phyloP scores from a whole-genome alignment of 106 monocot species.

The Apostasia shenzhenica region DNA sequence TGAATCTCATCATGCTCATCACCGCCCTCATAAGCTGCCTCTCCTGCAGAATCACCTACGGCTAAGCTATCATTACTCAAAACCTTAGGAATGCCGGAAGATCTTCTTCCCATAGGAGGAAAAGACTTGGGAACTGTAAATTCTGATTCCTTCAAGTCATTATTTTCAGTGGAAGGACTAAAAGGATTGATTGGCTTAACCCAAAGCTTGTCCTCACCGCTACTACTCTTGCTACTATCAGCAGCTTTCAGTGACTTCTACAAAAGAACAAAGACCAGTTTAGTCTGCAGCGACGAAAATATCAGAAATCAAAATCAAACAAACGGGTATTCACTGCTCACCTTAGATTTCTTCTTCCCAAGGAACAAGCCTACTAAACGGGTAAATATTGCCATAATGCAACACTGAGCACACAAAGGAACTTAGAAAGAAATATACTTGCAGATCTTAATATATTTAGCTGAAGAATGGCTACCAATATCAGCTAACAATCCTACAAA shows the following conservation, averaged over 20 bases:
- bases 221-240: conserved; percentile 11
- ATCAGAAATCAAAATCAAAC: background rate
- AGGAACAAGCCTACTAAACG: conserved; percentile 51
- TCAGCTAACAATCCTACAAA: background rate
- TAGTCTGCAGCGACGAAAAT: background rate
- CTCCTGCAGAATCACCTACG: conserved; percentile 8
- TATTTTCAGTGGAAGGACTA: conserved; percentile 5
- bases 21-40: conserved; percentile 59
- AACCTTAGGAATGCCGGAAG: conserved; percentile 9
- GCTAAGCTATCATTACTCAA: conserved; percentile 6
- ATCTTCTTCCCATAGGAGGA: background rate
- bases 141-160: conserved; percentile 5
- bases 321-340: conserved; percentile 4
- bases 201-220: conserved; percentile 11
- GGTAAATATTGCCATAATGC: conserved; percentile 41
- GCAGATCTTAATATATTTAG: background rate
- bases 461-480: background rate
- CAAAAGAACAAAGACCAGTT: conserved; percentile 6
- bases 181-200: conserved; percentile 37
- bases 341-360: conserved; percentile 77
- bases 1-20: conserved; percentile 64
- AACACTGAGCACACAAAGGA: background rate
- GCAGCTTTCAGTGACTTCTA: conserved; percentile 23
- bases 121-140: background rate
- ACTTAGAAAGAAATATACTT: background rate